A percentile compares a stretch with the other conserved stretches of the same genome.
These are phyloP conservation scores for Puccinia triticina DNA, from an alignment of 1,284 basidiomycete species.

Conservation along the genomic window DNA sequence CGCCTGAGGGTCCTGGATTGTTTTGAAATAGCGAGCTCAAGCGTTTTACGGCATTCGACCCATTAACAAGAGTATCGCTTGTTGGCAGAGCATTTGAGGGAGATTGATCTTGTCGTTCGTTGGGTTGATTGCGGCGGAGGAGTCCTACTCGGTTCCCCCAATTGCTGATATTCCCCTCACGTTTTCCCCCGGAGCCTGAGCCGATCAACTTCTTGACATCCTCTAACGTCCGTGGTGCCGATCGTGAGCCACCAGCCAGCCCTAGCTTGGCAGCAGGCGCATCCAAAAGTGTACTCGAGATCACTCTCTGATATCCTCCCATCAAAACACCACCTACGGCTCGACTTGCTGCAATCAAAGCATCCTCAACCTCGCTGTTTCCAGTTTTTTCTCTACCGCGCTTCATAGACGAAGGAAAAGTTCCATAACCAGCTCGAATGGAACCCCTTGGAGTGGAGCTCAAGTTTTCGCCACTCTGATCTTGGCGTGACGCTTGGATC, in stretches of 20 bases:
- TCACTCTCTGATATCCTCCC: conserved; percentile 37
- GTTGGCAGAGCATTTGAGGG: neutral
- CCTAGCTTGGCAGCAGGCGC: conserved; percentile 13
- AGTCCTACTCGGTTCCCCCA: conserved; percentile 27
- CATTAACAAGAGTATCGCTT: neutral
- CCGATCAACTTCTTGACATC: conserved; percentile 42
- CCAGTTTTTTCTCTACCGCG: neutral
- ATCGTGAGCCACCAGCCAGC: conserved; percentile 3
- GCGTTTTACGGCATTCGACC: conserved; percentile 23
- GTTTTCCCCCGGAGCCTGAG: conserved; percentile 1
- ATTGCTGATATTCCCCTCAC: conserved; percentile 6
- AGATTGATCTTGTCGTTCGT: neutral
- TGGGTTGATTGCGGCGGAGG: neutral
- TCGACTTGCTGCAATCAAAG: conserved; percentile 32
- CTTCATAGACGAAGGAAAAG: neutral
- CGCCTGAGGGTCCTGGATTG: neutral
- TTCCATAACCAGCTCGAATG: conserved; percentile 11
- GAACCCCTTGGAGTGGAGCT: neutral
- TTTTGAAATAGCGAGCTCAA: conserved; percentile 30
- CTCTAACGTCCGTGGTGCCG: conserved; percentile 34
- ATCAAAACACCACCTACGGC: conserved; percentile 30
- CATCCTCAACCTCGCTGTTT: conserved; percentile 38
- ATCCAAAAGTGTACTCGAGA: conserved; percentile 22
- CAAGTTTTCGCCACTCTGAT: neutral
- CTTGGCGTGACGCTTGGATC: neutral